These are phyloP conservation scores for Miamiensis avidus DNA, from an alignment of 169 alveolate genomes.

Conservation along the genomic window DNA sequence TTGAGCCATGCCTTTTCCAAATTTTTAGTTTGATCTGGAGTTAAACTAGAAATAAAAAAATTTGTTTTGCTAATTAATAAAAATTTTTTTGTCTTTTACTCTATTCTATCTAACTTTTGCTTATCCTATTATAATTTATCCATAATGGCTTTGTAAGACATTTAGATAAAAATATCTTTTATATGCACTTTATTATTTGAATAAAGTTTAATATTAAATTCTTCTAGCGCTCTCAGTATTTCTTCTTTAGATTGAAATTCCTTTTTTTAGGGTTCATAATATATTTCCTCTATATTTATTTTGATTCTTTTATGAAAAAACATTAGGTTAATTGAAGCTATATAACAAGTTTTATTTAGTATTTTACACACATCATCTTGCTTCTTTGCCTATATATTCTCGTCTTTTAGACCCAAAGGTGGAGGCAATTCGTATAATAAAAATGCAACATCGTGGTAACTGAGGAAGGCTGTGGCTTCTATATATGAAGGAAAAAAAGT, in stretches of 20 bases:
- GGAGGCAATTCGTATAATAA: neutral
- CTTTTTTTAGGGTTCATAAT: neutral
- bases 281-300: neutral
- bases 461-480: conserved; percentile 4
- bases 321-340: neutral
- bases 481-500: too few relatives aligned
- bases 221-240: neutral
- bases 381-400: neutral
- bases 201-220: conserved; percentile 11
- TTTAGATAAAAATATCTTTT: conserved; percentile 8
- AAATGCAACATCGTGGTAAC: neutral
- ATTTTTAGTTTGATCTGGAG: neutral
- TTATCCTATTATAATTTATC: neutral
- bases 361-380: neutral
- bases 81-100: too few relatives aligned
- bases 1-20: neutral
- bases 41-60: neutral
- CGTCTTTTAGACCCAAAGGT: conserved; percentile 13
- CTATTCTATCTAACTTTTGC: neutral
- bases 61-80: too few relatives aligned
- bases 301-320: neutral
- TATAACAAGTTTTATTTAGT: neutral
- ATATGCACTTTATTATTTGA: conserved; percentile 8
- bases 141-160: conserved; percentile 17
- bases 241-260: neutral